Base-by-base conservation (phyloP, 352 stramenopile species). In the Phytophthora citrophthora region DNA sequence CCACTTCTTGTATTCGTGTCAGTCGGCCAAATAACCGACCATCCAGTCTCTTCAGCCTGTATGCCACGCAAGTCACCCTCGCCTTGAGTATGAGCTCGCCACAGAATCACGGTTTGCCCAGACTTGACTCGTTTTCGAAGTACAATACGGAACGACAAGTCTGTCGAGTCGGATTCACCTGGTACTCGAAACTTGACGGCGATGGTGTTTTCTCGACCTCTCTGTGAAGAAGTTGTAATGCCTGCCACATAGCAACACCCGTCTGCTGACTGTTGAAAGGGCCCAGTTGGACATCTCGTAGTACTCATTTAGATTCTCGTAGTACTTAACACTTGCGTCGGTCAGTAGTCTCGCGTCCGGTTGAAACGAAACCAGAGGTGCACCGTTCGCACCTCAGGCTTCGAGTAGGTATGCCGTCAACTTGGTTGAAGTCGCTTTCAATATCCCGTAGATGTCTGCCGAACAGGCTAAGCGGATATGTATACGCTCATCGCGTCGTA, bases 41-140 rank as follows among this genome's bases (percentile, higher is more conserved):
- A 87, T 1, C 77, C 72, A 2, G 69, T 83, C 46, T 87, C 75
- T 44, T 84, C 72, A 40, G 77, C 76, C 16, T 72, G 72, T 45
- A 82, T 49, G 2, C 50, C 57, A 41, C 63, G 72, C 2, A 68
- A 20, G 15, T 46, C 34, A 11, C 71, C 50, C 36, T 72, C 68
- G 5, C 70, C 67, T 16, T 79, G 49, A 0, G 60, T 72, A 23
- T 72, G 54, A 11, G 57, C 64, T 23, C 75, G 67, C 77, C 77
- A 87, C 18, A 84, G 68, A 23, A 83, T 58, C 41, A 83, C 67
- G 49, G 76, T 71, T 38, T 70, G 67, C 7, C 74, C 65, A 1
- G 26, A 13, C 27, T 84, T 68, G 4, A 71, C 48, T 46, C 76
- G 80, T 20, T 61, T 56, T 5, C 52, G 53, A 32, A 55, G 20